These are phyloP conservation scores for Mycena galopus DNA, from an alignment of 768 basidiomycete species.

Conservation along the genomic window DNA sequence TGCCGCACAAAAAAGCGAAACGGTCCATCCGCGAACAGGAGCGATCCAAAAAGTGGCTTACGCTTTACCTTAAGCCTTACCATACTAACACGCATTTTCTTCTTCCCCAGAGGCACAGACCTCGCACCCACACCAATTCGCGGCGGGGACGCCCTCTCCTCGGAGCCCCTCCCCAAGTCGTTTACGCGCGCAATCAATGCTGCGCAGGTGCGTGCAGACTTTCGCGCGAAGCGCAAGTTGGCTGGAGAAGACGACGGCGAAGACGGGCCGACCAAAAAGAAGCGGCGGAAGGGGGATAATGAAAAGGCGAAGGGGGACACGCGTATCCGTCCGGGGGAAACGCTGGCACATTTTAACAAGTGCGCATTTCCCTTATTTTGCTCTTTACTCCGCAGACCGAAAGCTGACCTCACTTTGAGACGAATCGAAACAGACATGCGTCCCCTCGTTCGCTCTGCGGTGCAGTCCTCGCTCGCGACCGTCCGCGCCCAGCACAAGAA, in stretches of 20 bases:
- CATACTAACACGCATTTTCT: not conserved
- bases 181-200: constrained; percentile 76
- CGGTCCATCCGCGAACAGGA: constrained; percentile 60
- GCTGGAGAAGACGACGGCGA: constrained; percentile 37
- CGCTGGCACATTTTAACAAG: constrained; percentile 83
- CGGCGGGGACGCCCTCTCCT: constrained; percentile 43
- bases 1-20: constrained; percentile 80
- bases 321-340: constrained; percentile 74
- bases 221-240: constrained; percentile 49
- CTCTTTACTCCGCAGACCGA: not conserved
- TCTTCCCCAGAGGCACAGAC: constrained; percentile 59
- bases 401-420: constrained; percentile 49
- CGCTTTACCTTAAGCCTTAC: not conserved
- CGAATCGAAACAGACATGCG: constrained; percentile 82
- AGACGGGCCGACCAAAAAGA: constrained; percentile 34
- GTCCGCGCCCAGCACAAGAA: constrained; percentile 59
- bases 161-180: constrained; percentile 80
- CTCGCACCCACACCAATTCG: constrained; percentile 59
- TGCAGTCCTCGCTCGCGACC: constrained; percentile 67
- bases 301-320: constrained; percentile 29
- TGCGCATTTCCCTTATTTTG: constrained; percentile 48
- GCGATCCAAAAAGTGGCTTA: constrained; percentile 58
- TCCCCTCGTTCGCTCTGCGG: constrained; percentile 70
- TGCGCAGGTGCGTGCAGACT: constrained; percentile 67
- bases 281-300: constrained; percentile 30